phyloP scores from a whole-genome alignment of 2,329 filamentous ascomycete species.

The Aspergillus sp. region DNA sequence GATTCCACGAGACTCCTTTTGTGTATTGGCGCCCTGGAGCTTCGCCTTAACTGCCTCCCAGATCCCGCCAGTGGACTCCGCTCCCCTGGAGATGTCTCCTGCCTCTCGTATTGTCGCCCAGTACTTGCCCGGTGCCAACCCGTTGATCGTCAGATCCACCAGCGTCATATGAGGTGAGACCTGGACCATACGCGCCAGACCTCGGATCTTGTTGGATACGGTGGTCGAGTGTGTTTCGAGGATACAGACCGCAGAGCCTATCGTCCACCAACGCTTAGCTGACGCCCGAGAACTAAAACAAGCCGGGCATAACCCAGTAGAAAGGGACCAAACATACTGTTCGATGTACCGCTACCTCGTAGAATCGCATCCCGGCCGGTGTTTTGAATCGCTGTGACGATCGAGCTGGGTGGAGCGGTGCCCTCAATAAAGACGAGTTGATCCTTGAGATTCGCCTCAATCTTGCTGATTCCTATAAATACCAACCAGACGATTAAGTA shows the following conservation, averaged over 20 bases:
- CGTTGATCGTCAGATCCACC: conserved; percentile 82
- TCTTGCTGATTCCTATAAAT: conserved; percentile 69
- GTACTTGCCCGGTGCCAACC: conserved; percentile 78
- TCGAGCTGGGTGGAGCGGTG: conserved; percentile 83
- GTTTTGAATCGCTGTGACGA: conserved; percentile 82
- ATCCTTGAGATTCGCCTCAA: conserved; percentile 77
- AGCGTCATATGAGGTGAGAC: conserved; percentile 76
- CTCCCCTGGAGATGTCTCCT: conserved; percentile 82
- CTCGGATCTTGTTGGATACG: conserved; percentile 70
- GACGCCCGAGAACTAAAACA: neutral
- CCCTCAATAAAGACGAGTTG: conserved; percentile 85
- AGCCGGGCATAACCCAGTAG: conserved; percentile 5
- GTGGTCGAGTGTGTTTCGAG: conserved; percentile 74
- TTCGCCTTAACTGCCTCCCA: conserved; percentile 63
- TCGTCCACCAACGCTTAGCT: neutral
- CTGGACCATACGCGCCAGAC: conserved; percentile 90
- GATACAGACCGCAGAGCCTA: conserved; percentile 73
- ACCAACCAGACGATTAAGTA: neutral
- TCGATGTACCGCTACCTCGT: conserved; percentile 79
- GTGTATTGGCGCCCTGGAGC: conserved; percentile 32
- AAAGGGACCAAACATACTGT: conserved; percentile 57
- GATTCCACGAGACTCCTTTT: conserved; percentile 55
- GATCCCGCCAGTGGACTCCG: conserved; percentile 76
- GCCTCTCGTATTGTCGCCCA: conserved; percentile 79
- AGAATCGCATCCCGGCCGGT: conserved; percentile 94